Evolutionary conservation across 129 eudicot species (phyloP).

Genomic region (Helianthus annuus): DNA sequence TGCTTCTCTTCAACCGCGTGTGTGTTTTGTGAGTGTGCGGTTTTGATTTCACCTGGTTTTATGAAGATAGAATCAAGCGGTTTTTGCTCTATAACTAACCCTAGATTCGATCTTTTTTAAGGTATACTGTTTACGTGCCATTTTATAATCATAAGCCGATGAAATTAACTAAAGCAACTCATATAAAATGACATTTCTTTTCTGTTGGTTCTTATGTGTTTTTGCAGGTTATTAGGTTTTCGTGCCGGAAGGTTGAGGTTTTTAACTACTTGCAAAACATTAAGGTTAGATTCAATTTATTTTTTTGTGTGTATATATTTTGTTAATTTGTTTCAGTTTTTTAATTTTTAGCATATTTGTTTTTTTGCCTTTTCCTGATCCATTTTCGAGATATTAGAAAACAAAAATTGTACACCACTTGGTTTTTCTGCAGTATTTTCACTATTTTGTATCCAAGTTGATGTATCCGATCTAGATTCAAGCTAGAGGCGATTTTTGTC

Average conservation of each 20-base stretch:
- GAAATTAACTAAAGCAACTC: not conserved
- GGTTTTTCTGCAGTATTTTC: conserved; percentile 1
- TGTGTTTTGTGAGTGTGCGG: not conserved
- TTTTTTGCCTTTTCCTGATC: not conserved
- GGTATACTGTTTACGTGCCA: conserved; percentile 16
- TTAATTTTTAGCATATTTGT: not conserved
- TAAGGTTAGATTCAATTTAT: not conserved
- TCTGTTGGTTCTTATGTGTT: not conserved
- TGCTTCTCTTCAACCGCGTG: conserved; percentile 16
- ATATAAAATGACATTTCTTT: not conserved
- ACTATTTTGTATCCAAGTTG: conserved; percentile 14
- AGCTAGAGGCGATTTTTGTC: not conserved
- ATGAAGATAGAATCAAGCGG: not conserved
- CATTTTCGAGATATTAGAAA: not conserved
- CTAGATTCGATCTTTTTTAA: not conserved
- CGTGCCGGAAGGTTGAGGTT: not conserved
- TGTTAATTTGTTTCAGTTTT: not conserved
- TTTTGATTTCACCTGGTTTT: conserved; percentile 20
- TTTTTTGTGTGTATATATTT: not conserved
- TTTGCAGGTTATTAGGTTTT: conserved; percentile 18
- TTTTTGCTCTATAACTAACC: conserved; percentile 6
- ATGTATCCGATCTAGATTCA: not conserved
- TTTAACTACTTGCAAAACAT: not conserved
- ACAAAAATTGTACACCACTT: not conserved
- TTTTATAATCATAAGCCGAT: not conserved